phyloP scores from a whole-genome alignment of 169 alveolate genomes.

The Cryptosporidium felis region DNA sequence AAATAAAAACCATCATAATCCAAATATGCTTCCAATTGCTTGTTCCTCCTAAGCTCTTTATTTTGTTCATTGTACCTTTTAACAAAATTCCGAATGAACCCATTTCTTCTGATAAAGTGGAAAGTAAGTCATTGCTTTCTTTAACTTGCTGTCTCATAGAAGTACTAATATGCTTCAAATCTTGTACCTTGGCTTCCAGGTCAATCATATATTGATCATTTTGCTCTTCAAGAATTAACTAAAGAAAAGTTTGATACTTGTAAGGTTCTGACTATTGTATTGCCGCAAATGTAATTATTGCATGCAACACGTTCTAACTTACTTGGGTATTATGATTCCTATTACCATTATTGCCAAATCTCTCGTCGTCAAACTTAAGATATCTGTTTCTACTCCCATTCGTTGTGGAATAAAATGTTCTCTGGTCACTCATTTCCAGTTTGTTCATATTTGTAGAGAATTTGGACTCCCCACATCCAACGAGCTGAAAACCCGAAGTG shows the following conservation, averaged over 20 bases:
- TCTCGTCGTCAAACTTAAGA: slow-evolving; percentile 32
- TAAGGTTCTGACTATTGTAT: no score
- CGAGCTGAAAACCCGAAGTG: no score
- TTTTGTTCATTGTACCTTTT: slow-evolving; percentile 47
- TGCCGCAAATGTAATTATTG: no score
- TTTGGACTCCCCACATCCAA: no score
- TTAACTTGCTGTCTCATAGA: slow-evolving; percentile 62
- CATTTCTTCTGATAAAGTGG: slow-evolving; percentile 60
- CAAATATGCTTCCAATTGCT: slow-evolving; percentile 52
- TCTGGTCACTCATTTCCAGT: slow-evolving; percentile 59
- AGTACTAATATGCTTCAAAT: slow-evolving; percentile 34
- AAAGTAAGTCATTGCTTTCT: slow-evolving; percentile 60
- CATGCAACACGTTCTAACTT: no score
- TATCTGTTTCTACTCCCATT: slow-evolving; percentile 51
- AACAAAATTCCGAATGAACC: slow-evolving; percentile 50
- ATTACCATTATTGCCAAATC: not conserved
- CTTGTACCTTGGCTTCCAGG: slow-evolving; percentile 58
- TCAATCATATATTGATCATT: slow-evolving; percentile 68
- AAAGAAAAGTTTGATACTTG: not conserved
- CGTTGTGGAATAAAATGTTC: slow-evolving; percentile 29
- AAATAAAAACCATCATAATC: slow-evolving; percentile 33
- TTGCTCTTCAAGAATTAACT: slow-evolving; percentile 64
- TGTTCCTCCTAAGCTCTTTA: slow-evolving; percentile 31
- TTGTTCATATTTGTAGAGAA: not conserved
- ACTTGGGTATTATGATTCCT: not conserved